These are phyloP conservation scores for Exutisphaerella laricina DNA, from an alignment of 2,329 filamentous ascomycete species.

Conservation along the genomic window DNA sequence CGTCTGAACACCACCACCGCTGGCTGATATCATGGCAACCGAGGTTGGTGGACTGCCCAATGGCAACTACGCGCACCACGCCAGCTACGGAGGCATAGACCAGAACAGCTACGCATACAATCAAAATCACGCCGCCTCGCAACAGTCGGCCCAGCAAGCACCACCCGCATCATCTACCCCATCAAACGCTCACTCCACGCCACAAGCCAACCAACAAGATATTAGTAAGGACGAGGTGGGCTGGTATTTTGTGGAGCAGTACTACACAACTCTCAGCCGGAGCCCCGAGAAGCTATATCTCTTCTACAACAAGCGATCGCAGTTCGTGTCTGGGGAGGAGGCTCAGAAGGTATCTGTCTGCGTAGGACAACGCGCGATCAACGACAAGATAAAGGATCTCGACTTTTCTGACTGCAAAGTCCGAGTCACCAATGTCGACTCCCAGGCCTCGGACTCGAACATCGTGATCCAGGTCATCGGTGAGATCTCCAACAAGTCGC, in stretches of 20 bases:
- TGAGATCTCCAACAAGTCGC: slow-evolving; percentile 90
- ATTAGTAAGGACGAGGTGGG: slow-evolving; percentile 87
- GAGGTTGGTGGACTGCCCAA: slow-evolving; percentile 41
- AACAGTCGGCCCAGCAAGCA: slow-evolving; percentile 21
- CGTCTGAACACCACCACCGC: too few species aligned
- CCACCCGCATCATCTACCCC: slow-evolving; percentile 21
- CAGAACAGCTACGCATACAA: slow-evolving; percentile 30
- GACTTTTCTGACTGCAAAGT: slow-evolving; percentile 98
- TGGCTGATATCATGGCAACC: slow-evolving; percentile 39
- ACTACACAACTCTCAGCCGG: slow-evolving; percentile 96
- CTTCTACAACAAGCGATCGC: slow-evolving; percentile 94
- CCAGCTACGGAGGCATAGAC: slow-evolving; percentile 36
- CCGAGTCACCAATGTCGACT: slow-evolving; percentile 95
- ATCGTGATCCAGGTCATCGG: slow-evolving; percentile 98
- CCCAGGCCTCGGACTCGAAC: slow-evolving; percentile 84
- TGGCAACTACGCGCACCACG: slow-evolving; percentile 43
- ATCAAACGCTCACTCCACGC: slow-evolving; percentile 20
- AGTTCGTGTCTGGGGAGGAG: slow-evolving; percentile 89
- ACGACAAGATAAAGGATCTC: slow-evolving; percentile 86
- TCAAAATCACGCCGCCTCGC: slow-evolving; percentile 27
- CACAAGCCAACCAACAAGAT: slow-evolving; percentile 30
- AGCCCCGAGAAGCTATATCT: slow-evolving; percentile 89
- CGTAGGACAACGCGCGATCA: slow-evolving; percentile 82
- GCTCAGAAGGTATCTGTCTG: slow-evolving; percentile 82
- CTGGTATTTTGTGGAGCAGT: slow-evolving; percentile 99